Percentiles rank a stretch among this genome's conserved stretches.
Conservation (phyloP, 352 stramenopile species). For the Pythium biforme region DNA sequence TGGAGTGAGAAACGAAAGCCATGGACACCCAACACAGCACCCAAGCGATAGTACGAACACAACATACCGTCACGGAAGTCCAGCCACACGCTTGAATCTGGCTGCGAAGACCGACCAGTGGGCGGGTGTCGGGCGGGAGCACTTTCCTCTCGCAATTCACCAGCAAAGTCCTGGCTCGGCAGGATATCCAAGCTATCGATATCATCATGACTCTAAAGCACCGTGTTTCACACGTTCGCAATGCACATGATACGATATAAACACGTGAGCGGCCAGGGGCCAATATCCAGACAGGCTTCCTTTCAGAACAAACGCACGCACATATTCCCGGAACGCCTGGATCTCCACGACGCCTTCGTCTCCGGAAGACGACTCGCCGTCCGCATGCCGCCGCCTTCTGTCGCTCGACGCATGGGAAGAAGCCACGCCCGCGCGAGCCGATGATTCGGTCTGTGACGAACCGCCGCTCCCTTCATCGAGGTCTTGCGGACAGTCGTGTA, state of each 20-base stretch:
- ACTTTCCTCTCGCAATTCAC: neutral
- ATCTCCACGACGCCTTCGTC: conserved; percentile 27
- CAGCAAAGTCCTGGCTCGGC: conserved; percentile 56
- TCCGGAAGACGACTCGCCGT: neutral
- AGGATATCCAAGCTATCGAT: conserved; percentile 64
- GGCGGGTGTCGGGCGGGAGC: neutral
- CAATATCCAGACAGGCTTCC: too few species aligned
- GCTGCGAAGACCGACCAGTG: neutral
- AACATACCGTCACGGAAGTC: conserved; percentile 23
- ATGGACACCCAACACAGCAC: too few species aligned
- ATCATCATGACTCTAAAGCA: conserved; percentile 40
- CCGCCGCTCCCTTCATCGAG: too few species aligned
- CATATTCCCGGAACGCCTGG: conserved; percentile 61
- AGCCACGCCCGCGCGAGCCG: too few species aligned
- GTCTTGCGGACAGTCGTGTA: neutral
- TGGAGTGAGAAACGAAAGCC: neutral
- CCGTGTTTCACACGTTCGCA: neutral
- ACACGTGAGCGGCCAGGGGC: too few species aligned
- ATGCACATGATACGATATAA: too few species aligned
- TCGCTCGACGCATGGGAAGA: too few species aligned
- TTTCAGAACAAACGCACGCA: conserved; percentile 32
- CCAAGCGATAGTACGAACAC: neutral
- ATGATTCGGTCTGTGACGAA: neutral
- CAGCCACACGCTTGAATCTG: conserved; percentile 11
- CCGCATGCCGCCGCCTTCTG: neutral